These are phyloP conservation scores for Neonectria faginata DNA, from an alignment of 2,329 filamentous ascomycete genomes.

Conservation along the genomic window DNA sequence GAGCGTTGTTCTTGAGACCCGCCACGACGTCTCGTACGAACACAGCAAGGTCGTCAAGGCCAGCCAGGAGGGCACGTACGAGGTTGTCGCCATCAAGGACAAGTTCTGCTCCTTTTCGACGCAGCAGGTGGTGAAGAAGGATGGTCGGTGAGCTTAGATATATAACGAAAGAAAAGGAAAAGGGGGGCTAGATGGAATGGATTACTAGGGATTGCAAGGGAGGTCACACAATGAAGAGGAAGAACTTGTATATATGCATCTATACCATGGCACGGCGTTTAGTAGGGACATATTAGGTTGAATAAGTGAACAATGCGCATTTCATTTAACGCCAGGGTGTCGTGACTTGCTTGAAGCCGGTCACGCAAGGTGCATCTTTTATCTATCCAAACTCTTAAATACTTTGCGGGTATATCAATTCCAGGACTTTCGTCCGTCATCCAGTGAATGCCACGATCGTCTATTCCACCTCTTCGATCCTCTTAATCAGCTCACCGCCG, in stretches of 20 bases:
- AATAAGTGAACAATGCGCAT: constrained; percentile 35
- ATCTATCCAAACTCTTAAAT: constrained; percentile 11
- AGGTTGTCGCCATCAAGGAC: constrained; percentile 97
- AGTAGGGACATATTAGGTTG: constrained; percentile 43
- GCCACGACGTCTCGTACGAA: constrained; percentile 86
- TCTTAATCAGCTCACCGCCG: constrained; percentile 75
- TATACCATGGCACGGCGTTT: constrained; percentile 57
- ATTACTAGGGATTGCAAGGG: constrained; percentile 33
- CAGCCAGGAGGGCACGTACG: constrained; percentile 95
- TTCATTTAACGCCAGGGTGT: constrained; percentile 6
- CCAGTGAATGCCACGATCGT: background rate
- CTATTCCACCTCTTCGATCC: constrained; percentile 64
- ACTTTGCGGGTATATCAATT: constrained; percentile 30
- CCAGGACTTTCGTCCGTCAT: constrained; percentile 30
- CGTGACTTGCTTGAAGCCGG: background rate
- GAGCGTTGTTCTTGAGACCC: constrained; percentile 86
- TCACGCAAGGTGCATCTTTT: background rate
- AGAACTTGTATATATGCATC: constrained; percentile 49
- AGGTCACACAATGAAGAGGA: constrained; percentile 36
- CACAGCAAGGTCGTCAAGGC: constrained; percentile 84
- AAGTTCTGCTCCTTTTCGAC: constrained; percentile 90
- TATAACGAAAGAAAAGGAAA: constrained; percentile 19
- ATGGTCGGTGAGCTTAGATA: constrained; percentile 51
- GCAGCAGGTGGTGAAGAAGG: constrained; percentile 66
- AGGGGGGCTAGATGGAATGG: constrained; percentile 29